Base-by-base conservation (phyloP, 2,329 filamentous ascomycete genomes). In the Lasiodiplodia gonubiensis region DNA sequence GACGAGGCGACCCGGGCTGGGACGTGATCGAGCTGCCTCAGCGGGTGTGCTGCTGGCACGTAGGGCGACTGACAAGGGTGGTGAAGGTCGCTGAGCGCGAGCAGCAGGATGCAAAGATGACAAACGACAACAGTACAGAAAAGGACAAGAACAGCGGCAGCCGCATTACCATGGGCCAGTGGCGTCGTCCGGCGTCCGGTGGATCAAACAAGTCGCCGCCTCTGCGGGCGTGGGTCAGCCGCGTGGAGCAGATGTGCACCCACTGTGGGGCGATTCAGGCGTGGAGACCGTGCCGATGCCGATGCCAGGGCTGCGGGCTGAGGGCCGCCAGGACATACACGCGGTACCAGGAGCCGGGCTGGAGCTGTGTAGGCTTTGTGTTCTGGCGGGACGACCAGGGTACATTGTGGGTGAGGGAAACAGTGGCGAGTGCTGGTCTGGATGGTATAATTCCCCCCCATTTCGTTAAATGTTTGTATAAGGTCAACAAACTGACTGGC, bases 1-100 rank as follows among this genome's bases (percentile, higher is more conserved):
- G 49, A 18, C 27, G 49, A 14, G 46, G 27, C 1, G 14, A 59
- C 11, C 53, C 64, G 52, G 42, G 18, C 14, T 66, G 33, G 6
- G 72, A 76, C 51, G 68, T 76, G 2, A 64, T 78, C 33, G 70
- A 75, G 49, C 67, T 78, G 2, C 77, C 77, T 1, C 67, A 69
- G 5, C 67, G 72, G 33, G 68, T 78, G 37, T 80, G 78, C 67
- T 68, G 73, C 10, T 78, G 76, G 75, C 76, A 79, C 55, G 73
- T 78, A 6, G 71, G 74, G 6, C 72, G 74, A 4, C 64, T 79
- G 5, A 66, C 70, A n/a, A 70, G 70, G 48, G 61, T 72, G 8
- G 59, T 76, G 14, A 70, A 66, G 18, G 75, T 74, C 12, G 27
- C 27, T 8, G n/a, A 10, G 21, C 30, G 16, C 10, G 5, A 27